These are phyloP conservation scores for Dictyostelium discoideum DNA, from an alignment of 78 protist genomes.

Conservation along the genomic window DNA sequence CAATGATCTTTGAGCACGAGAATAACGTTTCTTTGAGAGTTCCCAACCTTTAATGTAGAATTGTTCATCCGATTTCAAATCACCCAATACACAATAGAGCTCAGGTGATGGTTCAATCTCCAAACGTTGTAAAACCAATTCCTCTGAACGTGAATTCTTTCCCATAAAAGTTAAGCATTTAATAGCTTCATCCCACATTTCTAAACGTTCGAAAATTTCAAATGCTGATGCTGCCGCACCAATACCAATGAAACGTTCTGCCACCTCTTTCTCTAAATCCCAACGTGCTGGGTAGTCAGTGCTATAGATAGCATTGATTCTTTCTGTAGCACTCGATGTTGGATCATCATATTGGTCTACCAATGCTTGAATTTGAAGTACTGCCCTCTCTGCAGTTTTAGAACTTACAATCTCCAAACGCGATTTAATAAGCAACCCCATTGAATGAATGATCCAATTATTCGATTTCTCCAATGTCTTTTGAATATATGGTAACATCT, in stretches of 20 bases:
- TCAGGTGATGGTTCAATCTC: constrained; percentile 70
- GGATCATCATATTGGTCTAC: constrained; percentile 87
- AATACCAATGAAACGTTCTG: constrained; percentile 55
- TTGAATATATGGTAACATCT: constrained; percentile 83
- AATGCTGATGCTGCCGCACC: constrained; percentile 86
- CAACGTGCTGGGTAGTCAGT: constrained; percentile 74
- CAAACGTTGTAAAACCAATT: constrained; percentile 44
- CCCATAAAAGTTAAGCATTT: constrained; percentile 73
- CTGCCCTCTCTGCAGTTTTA: constrained; percentile 74
- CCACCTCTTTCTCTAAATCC: constrained; percentile 82
- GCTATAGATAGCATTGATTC: constrained; percentile 27
- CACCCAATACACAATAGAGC: constrained; percentile 85
- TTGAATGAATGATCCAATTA: constrained; percentile 89
- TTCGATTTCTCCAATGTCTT: constrained; percentile 49
- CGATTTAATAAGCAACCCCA: constrained; percentile 81
- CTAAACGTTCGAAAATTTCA: constrained; percentile 83
- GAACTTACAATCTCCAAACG: constrained; percentile 76
- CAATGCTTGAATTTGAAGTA: constrained; percentile 82
- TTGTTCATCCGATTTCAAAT: constrained; percentile 49
- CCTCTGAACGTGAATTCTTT: constrained; percentile 78
- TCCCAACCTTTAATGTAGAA: constrained; percentile 82
- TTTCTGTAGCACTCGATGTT: constrained; percentile 16
- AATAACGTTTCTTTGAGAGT: constrained; percentile 34
- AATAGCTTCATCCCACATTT: constrained; percentile 88
- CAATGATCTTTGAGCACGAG: constrained; percentile 83